Percentiles rank a stretch among this genome's conserved stretches.
These are phyloP conservation scores for Penicillium canescens DNA, from an alignment of 495 filamentous ascomycete species.

Conservation along the genomic window DNA sequence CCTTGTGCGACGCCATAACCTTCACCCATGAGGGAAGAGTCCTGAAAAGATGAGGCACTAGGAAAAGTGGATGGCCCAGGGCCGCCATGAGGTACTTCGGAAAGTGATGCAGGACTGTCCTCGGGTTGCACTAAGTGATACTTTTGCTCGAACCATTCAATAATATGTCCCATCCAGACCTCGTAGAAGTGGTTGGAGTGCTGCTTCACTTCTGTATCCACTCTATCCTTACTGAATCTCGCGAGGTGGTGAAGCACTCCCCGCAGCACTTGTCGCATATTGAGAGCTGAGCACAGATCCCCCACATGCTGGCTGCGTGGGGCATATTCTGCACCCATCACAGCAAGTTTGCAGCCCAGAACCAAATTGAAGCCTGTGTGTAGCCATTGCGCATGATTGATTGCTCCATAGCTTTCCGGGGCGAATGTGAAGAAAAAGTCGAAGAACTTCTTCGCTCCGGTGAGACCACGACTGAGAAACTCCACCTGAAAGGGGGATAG, in stretches of 20 bases:
- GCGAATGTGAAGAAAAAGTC: slow-evolving; percentile 8
- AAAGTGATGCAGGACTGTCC: not conserved
- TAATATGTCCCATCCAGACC: not conserved
- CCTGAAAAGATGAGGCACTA: not conserved
- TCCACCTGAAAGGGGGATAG: not conserved
- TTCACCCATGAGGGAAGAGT: not conserved
- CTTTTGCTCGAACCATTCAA: slow-evolving; percentile 5
- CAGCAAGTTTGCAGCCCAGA: slow-evolving; percentile 3
- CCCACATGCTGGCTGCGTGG: slow-evolving; percentile 1
- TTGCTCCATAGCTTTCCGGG: slow-evolving; percentile 4
- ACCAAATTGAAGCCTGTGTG: slow-evolving; percentile 5
- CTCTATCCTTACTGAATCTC: not conserved
- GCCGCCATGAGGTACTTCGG: not conserved
- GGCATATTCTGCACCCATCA: not conserved
- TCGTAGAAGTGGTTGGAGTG: slow-evolving; percentile 5
- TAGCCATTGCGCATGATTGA: slow-evolving; percentile 13
- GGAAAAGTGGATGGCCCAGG: not conserved
- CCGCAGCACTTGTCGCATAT: not conserved
- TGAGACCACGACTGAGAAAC: slow-evolving; percentile 14
- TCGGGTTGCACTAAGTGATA: not conserved
- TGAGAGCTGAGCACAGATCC: slow-evolving; percentile 7
- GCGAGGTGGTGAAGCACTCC: not conserved
- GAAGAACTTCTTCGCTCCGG: slow-evolving; percentile 14
- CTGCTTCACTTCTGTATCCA: not conserved
- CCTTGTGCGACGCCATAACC: not conserved